Conservation (phyloP, 345 rosid genomes). For the Rhizophora mangle region DNA sequence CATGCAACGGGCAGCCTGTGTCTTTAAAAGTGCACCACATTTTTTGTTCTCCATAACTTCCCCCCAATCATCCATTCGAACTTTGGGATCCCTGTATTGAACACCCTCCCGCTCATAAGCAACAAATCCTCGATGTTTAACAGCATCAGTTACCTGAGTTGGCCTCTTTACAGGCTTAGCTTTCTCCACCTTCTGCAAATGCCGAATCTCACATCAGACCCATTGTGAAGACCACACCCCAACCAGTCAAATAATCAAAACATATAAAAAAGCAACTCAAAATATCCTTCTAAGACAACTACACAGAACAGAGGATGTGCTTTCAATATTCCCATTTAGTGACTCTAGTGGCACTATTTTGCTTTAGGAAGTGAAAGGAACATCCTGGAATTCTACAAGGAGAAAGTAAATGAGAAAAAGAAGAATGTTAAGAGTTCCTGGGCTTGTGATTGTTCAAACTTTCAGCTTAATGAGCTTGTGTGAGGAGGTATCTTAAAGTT, state of each 20-base stretch:
- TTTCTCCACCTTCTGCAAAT: constrained; percentile 39
- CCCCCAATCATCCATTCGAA: constrained; percentile 82
- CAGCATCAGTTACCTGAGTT: constrained; percentile 53
- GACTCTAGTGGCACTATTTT: no score
- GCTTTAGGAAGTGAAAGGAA: no score
- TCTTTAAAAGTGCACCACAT: constrained; percentile 77
- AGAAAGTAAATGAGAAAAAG: no score
- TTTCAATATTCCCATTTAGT: neutral
- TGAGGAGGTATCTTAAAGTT: no score
- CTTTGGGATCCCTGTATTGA: constrained; percentile 80
- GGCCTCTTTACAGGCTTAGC: constrained; percentile 54
- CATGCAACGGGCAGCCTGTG: constrained; percentile 99
- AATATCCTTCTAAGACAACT: neutral
- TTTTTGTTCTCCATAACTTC: constrained; percentile 85
- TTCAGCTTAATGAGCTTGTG: no score
- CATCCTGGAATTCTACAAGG: no score
- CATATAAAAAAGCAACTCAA: neutral
- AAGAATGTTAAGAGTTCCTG: no score
- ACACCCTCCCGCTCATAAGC: constrained; percentile 93
- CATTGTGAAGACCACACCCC: neutral
- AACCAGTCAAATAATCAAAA: neutral
- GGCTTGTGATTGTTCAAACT: no score
- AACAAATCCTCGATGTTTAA: constrained; percentile 80
- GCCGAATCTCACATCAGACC: constrained; percentile 33
- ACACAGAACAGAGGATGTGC: no score